These are phyloP conservation scores for Macrophomina tecta DNA, from an alignment of 2,329 filamentous ascomycete species.

Conservation along the genomic window DNA sequence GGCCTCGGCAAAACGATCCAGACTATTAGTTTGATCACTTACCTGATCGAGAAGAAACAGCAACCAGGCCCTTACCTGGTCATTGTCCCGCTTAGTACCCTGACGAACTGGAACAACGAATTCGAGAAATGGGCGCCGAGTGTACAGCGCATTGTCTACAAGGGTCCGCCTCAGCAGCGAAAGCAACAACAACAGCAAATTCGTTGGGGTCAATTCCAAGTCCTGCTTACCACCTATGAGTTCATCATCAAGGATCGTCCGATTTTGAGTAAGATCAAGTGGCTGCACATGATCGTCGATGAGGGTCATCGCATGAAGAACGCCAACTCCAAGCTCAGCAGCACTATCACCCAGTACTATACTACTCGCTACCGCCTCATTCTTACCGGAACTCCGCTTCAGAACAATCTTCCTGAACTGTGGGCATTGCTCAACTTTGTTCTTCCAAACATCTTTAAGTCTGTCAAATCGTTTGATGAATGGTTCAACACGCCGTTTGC, in stretches of 20 bases:
- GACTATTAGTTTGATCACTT: conserved; percentile 96
- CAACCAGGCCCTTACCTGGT: conserved; percentile 93
- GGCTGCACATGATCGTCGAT: conserved; percentile 99
- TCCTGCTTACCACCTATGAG: conserved; percentile 95
- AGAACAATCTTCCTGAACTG: conserved; percentile 94
- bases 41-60: conserved; percentile 94
- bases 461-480: conserved; percentile 97
- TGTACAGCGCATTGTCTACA: conserved; percentile 89
- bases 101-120: conserved; percentile 98
- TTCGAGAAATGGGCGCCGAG: conserved; percentile 99
- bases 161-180: conserved; percentile 85
- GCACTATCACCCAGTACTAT: conserved; percentile 94
- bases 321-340: conserved; percentile 91
- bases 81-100: conserved; percentile 93
- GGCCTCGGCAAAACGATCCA: conserved; percentile 99
- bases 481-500: conserved; percentile 99
- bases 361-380: conserved; percentile 93
- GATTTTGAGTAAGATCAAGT: conserved; percentile 96
- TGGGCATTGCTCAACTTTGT: conserved; percentile 99
- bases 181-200: conserved; percentile 94
- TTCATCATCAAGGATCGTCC: conserved; percentile 99
- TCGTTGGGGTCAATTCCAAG: conserved; percentile 93
- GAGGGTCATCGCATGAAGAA: conserved; percentile 99
- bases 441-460: conserved; percentile 98
- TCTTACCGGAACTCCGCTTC: conserved; percentile 92